Evolutionary conservation across 192 early-diverging fungal genomes (phyloP), one percentile per base, ranked within the genome.

Genomic region (Backusella morwellensis): DNA sequence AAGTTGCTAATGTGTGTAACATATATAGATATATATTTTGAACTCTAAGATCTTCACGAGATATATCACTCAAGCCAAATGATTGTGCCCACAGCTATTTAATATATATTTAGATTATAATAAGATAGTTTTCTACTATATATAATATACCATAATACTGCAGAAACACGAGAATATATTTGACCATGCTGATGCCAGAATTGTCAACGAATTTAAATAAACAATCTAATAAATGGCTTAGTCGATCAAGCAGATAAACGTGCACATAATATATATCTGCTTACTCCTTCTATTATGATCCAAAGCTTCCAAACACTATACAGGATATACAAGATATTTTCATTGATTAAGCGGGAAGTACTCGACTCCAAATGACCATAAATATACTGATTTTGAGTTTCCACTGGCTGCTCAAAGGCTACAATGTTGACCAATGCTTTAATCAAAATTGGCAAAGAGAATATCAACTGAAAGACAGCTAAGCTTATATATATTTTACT

Each of bases 261-360:
- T 41, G 23, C 3, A 38, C 4, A 12, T 11, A 40, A 12, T 9
- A 44, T 32, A 32, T 7, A 50, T 36, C 9, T 29, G 12, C 42
- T 50, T 50, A 72, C 70, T 41, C 42, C 40, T 14, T 72, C 44
- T 29, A 40, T 34, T 23, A 72, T 6, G 15, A 72, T 72, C 70
- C 70, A 72, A 32, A 72, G 23, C n/a, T 44, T 36, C 70, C 70
- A 72, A 6, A 72, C 70, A 23, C 42, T 44, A 44, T 50, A 72
- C 40, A 72, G 7, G 6, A 72, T 72, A 44, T 47, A 50, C 26
- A 72, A 19, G 3, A 50, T 19, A 32, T 44, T 72, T 50, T 72
- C 70, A 36, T 34, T 36, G 15, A 68, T 68, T 15, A 35, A 35
- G 9, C 26, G 14, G 3, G 23, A 12, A 17, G 35, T 47, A 19